phyloP scores from a whole-genome alignment of 2,329 filamentous ascomycete species.

The Nectriaceae sp. region DNA sequence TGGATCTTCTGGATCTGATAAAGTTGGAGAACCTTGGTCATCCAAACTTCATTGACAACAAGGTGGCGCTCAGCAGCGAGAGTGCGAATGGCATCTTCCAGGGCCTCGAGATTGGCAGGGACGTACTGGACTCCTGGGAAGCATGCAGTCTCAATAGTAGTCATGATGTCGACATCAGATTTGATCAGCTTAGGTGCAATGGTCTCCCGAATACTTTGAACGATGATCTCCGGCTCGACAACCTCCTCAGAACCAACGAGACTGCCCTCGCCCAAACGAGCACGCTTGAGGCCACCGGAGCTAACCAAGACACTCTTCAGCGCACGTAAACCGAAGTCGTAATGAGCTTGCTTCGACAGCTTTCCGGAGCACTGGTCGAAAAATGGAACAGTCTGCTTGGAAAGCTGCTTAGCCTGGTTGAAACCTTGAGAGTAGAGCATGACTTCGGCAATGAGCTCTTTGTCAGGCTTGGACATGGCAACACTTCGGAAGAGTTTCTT shows the following conservation, averaged over 20 bases:
- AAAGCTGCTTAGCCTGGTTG: constrained; percentile 90
- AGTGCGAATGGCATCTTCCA: constrained; percentile 79
- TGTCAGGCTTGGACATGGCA: constrained; percentile 99
- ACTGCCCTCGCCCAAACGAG: constrained; percentile 63
- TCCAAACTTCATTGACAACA: constrained; percentile 91
- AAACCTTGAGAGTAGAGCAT: constrained; percentile 99
- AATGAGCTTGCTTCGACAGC: constrained; percentile 95
- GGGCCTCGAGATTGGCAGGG: constrained; percentile 77
- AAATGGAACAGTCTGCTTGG: constrained; percentile 96
- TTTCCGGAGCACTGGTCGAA: constrained; percentile 85
- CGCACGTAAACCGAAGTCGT: constrained; percentile 97
- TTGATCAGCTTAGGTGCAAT: constrained; percentile 97
- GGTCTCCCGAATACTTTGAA: constrained; percentile 97
- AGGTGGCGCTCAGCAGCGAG: constrained; percentile 84
- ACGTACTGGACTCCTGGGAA: constrained; percentile 95
- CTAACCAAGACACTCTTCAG: constrained; percentile 98
- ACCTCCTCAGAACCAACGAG: constrained; percentile 64
- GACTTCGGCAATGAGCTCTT: constrained; percentile 98
- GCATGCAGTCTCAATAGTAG: constrained; percentile 76
- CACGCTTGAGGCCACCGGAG: constrained; percentile 92
- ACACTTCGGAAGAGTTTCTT: constrained; percentile 99
- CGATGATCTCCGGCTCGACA: constrained; percentile 94
- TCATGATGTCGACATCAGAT: constrained; percentile 86
- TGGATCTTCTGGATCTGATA: constrained; percentile 98
- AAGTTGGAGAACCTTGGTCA: constrained; percentile 94